Conservation (phyloP, 208 protist genomes). For the Naegleria lovaniensis region DNA sequence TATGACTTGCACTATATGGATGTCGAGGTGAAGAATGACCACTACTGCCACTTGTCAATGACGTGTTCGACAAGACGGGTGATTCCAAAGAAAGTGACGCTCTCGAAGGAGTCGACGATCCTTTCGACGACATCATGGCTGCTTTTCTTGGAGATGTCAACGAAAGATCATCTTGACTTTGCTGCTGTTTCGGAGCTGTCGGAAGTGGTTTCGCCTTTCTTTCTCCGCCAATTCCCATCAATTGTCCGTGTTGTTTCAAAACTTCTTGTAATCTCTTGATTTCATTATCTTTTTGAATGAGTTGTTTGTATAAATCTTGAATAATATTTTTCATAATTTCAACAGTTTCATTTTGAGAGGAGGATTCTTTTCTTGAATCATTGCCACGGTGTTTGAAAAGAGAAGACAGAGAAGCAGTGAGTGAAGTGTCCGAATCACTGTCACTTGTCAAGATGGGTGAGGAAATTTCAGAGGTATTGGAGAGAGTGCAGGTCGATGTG, state of each 20-base stretch:
- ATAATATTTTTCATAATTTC: constrained; percentile 9
- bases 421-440: not conserved
- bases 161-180: not conserved
- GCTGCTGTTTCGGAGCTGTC: not conserved
- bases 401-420: not conserved
- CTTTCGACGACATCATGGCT: too few species aligned
- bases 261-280: not conserved
- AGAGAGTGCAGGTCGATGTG: not conserved
- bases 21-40: too few species aligned
- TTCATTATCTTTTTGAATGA: constrained; percentile 1
- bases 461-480: not conserved
- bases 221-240: not conserved
- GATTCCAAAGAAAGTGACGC: too few species aligned
- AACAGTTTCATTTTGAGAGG: not conserved
- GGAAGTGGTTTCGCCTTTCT: not conserved
- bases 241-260: not conserved
- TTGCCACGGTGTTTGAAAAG: not conserved
- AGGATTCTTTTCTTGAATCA: not conserved
- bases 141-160: not conserved
- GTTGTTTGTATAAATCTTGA: not conserved
- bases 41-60: too few species aligned
- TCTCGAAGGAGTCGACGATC: too few species aligned
- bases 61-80: too few species aligned
- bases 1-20: too few species aligned
- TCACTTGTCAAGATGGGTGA: not conserved